Evolutionary conservation across 2,329 filamentous ascomycete genomes (phyloP).

Genomic region (Ceratocystis smalleyi): DNA sequence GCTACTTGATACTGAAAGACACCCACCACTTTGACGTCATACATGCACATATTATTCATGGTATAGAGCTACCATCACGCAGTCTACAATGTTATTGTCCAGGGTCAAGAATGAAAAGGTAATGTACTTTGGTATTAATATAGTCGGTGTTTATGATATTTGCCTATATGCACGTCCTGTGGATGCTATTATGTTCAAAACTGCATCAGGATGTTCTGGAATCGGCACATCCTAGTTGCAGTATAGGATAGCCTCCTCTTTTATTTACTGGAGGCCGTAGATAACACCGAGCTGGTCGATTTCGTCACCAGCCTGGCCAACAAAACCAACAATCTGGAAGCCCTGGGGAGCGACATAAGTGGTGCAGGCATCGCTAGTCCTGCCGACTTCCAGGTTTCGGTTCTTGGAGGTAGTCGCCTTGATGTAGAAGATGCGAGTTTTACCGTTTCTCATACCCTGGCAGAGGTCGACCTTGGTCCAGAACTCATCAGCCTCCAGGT

Average conservation of each 20-base stretch:
- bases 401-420: slow-evolving; percentile 36
- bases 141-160: no score
- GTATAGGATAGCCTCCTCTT: no score
- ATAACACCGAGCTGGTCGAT: slow-evolving; percentile 38
- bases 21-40: no score
- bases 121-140: no score
- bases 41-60: no score
- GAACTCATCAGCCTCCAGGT: slow-evolving; percentile 32
- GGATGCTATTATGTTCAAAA: no score
- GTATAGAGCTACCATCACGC: no score
- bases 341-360: slow-evolving; percentile 32
- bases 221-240: neutral
- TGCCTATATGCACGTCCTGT: no score
- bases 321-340: slow-evolving; percentile 38
- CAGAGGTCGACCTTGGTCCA: slow-evolving; percentile 36
- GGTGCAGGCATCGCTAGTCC: slow-evolving; percentile 31
- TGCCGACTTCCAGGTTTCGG: slow-evolving; percentile 31
- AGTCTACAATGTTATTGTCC: no score
- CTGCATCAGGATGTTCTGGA: neutral
- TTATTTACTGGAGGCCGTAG: slow-evolving; percentile 28
- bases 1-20: no score
- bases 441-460: slow-evolving; percentile 30
- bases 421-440: slow-evolving; percentile 41
- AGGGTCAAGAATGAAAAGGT: no score
- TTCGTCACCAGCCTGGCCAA: slow-evolving; percentile 38